Conservation (phyloP, 2,329 filamentous ascomycete species). For the Talaromyces sp. region DNA sequence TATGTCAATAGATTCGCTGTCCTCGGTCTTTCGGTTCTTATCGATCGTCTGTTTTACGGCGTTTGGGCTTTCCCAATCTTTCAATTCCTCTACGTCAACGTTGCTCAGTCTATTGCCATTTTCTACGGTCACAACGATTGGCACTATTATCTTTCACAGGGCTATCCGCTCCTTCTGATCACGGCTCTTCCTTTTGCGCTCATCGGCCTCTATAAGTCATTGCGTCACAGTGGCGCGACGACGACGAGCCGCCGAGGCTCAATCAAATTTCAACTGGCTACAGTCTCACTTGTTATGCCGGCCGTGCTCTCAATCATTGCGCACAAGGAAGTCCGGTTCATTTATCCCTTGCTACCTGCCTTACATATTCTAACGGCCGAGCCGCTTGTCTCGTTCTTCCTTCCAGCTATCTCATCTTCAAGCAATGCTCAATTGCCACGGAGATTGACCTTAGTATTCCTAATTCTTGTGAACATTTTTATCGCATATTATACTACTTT, state of each 20-base stretch:
- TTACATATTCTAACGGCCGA: conserved; percentile 76
- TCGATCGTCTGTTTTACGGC: conserved; percentile 77
- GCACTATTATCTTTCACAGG: conserved; percentile 92
- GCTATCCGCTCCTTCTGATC: conserved; percentile 79
- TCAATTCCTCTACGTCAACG: conserved; percentile 85
- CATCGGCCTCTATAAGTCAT: conserved; percentile 57
- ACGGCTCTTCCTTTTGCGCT: conserved; percentile 75
- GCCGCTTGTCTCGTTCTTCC: conserved; percentile 63
- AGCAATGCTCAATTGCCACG: conserved; percentile 44
- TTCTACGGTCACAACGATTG: conserved; percentile 89
- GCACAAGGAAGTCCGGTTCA: conserved; percentile 96
- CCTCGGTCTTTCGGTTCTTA: conserved; percentile 60
- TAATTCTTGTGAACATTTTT: conserved; percentile 63
- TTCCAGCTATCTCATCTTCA: conserved; percentile 37
- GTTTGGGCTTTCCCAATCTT: conserved; percentile 85
- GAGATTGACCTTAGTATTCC: conserved; percentile 50
- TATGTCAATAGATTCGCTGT: conserved; percentile 47
- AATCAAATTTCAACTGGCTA: conserved; percentile 54
- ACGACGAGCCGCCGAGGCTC: neutral
- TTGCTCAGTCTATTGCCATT: conserved; percentile 78
- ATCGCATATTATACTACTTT: conserved; percentile 71
- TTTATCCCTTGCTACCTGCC: conserved; percentile 86
- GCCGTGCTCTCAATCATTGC: conserved; percentile 69
- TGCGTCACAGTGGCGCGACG: conserved; percentile 26
- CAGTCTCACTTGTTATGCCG: conserved; percentile 58